Conservation (phyloP, 225 moss, liverwort and hornwort species). For the Marchantia paleacea region DNA sequence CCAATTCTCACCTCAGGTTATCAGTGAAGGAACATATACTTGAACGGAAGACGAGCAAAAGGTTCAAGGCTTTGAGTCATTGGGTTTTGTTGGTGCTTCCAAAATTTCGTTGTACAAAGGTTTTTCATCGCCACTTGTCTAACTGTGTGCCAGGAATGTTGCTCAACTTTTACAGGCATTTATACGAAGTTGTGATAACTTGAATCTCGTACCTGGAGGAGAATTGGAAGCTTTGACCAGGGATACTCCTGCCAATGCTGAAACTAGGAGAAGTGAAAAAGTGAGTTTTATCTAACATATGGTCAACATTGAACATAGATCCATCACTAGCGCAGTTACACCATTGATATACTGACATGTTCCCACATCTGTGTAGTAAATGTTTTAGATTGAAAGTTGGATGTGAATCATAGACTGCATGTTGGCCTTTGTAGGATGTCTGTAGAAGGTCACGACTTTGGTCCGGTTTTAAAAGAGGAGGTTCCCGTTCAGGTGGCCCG, state of each 20-base stretch:
- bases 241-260: slow-evolving; percentile 62
- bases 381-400: background rate
- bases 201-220: slow-evolving; percentile 70
- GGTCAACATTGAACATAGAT: background rate
- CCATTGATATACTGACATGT: background rate
- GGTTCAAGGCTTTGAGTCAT: no score
- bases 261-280: slow-evolving; percentile 78
- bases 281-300: slow-evolving; percentile 36
- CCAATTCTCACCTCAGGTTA: no score
- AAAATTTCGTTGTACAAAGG: no score
- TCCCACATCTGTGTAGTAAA: background rate
- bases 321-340: background rate
- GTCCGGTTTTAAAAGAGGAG: background rate
- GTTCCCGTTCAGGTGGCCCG: slow-evolving; percentile 61
- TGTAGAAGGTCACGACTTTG: background rate
- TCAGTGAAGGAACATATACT: no score
- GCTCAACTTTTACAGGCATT: slow-evolving; percentile 48
- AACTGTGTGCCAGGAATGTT: background rate
- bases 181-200: slow-evolving; percentile 70
- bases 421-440: background rate
- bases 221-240: slow-evolving; percentile 71
- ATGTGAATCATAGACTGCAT: slow-evolving; percentile 7
- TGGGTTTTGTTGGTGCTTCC: no score
- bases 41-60: no score
- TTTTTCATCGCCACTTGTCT: background rate